Base-by-base conservation (phyloP, 2,329 filamentous ascomycete species). In the Diplodia seriata region DNA sequence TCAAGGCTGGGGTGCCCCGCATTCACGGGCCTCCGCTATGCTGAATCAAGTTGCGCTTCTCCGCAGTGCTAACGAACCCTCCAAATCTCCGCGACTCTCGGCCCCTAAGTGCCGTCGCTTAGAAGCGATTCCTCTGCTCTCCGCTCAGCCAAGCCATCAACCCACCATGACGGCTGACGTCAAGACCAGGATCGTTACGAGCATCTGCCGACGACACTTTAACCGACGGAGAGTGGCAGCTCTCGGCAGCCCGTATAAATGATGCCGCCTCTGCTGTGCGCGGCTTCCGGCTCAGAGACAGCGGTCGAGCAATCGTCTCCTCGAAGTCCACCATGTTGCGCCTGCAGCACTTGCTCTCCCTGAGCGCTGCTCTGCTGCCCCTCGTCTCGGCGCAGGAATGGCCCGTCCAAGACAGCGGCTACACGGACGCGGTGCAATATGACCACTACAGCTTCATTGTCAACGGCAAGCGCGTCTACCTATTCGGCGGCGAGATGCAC, bases 401-500 rank as follows among this genome's bases (percentile, higher is more conserved):
- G 83, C 82, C 83, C 1, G 67, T 85, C 12, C 81, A 84, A 65
- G 79, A 84, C 72, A 80, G 85, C 69, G 81, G 81, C 6, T 70
- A 83, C 57, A 85, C 80, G 66, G 72, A 80, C 5, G 76, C 81
- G 31, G 84, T 86, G 0, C 78, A 84, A 74, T 86, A 84, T 84
- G 84, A 86, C 69, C 81, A 84, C 69, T 85, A 85, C 73, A 85
- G 83, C 73, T 83, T 85, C 72, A 80, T 82, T 36, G 74, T 86
- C 66, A 81, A 86, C 62, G 82, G 81, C 23, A 79, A 85, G 71
- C 76, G 84, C 23, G 73, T 85, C 4, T 86, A 85, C 70, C 75
- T 86, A 50, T 85, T 84, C 72, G 81, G 82, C 20, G 84, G 85
- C 43, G 85, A 86, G 72, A 81, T 86, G 26, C 84, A 86, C 70